Percentiles rank a stretch among this genome's conserved stretches.
Conservation (phyloP, 176 grass and related monocot genomes). For the Avena atlantica region DNA sequence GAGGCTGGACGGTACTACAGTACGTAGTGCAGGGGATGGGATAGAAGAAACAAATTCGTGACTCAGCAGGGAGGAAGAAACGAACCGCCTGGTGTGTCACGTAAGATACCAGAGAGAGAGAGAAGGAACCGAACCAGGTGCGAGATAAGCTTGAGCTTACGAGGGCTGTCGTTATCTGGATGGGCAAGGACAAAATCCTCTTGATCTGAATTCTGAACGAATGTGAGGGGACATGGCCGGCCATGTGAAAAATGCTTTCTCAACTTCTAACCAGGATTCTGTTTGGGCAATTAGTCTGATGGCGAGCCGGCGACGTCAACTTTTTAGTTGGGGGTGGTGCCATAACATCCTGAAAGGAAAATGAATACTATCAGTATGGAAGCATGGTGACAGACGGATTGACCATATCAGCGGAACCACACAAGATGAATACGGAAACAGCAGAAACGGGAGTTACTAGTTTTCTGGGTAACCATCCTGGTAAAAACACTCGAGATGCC, state of each 20-base stretch:
- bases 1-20: not conserved
- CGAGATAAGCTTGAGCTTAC: not conserved
- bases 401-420: not conserved
- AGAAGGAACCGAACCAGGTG: not conserved
- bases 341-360: not conserved
- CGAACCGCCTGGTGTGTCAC: not conserved
- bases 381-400: not conserved
- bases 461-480: not conserved
- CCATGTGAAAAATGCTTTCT: slow-evolving; percentile 26
- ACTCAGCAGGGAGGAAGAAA: not conserved
- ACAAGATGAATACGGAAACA: not conserved
- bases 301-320: not conserved
- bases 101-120: not conserved
- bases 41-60: not conserved
- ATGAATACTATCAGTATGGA: not conserved
- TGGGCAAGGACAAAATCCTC: not conserved
- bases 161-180: not conserved
- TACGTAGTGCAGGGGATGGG: not conserved
- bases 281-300: not conserved
- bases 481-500: not conserved
- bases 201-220: not conserved
- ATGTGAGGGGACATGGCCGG: not conserved
- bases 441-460: not conserved
- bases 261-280: slow-evolving; percentile 26
- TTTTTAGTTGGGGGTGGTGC: not conserved